A percentile compares a stretch with the other conserved stretches of the same genome.
Evolutionary conservation across 1,284 basidiomycete genomes (phyloP).

Genomic region (Boletus sp.): DNA sequence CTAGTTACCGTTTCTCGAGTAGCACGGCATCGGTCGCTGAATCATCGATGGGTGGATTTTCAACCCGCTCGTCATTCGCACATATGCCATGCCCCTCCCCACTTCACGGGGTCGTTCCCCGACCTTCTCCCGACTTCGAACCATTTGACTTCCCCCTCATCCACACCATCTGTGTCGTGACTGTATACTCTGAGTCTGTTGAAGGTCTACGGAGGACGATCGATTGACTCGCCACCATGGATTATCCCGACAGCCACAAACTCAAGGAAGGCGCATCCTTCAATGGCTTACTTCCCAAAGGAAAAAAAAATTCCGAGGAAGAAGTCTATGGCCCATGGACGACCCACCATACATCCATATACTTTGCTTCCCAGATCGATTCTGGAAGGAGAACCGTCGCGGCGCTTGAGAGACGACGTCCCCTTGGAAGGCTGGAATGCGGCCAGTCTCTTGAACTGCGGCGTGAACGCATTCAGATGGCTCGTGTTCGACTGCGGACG

Average conservation of each 20-base stretch:
- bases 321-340: background rate
- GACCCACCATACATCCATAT: background rate
- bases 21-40: conserved; percentile 78
- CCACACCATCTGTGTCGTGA: conserved; percentile 92
- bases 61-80: conserved; percentile 48
- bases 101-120: conserved; percentile 84
- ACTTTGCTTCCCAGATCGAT: background rate
- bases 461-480: conserved; percentile 42
- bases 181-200: conserved; percentile 96
- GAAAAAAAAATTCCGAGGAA: background rate
- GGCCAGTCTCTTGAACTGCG: conserved; percentile 54
- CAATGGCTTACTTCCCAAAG: conserved; percentile 35
- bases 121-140: conserved; percentile 87
- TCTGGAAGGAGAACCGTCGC: conserved; percentile 44
- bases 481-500: conserved; percentile 37
- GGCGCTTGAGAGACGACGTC: conserved; percentile 56
- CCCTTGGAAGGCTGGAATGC: conserved; percentile 40
- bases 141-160: conserved; percentile 96
- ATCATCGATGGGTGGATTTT: conserved; percentile 24
- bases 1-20: conserved; percentile 70
- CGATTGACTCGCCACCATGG: conserved; percentile 96
- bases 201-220: conserved; percentile 96
- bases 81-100: conserved; percentile 91
- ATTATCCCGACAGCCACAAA: conserved; percentile 99
- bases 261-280: conserved; percentile 51